A percentile compares a stretch with the other conserved stretches of the same genome.
Conservation (phyloP, 495 filamentous ascomycete genomes). For the Polyplosphaeria fusca region DNA sequence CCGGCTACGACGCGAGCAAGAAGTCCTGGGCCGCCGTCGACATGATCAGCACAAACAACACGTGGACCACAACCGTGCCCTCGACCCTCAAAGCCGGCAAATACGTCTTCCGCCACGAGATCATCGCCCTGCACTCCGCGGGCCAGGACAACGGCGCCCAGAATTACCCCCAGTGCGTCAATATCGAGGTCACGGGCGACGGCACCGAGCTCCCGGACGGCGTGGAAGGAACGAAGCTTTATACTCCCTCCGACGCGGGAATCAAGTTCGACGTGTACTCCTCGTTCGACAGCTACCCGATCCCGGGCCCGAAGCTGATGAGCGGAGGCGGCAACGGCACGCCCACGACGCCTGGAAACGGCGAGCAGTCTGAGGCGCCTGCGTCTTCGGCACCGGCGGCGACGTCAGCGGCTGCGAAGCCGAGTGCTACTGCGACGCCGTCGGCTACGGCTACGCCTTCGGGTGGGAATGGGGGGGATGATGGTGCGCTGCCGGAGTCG, state of each 20-base stretch:
- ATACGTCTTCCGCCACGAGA: conserved; percentile 32
- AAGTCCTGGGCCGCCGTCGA: conserved; percentile 27
- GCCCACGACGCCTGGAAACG: not conserved
- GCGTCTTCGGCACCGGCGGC: not conserved
- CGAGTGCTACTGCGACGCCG: conserved; percentile 4
- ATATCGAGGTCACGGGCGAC: conserved; percentile 23
- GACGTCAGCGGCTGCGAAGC: not conserved
- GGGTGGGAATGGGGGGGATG: not conserved
- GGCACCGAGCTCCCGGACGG: conserved; percentile 23
- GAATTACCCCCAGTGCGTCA: conserved; percentile 31
- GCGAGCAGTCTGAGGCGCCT: not conserved
- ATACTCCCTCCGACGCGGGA: conserved; percentile 18
- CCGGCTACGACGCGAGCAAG: conserved; percentile 1
- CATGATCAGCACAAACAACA: conserved; percentile 28
- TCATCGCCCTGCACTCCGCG: conserved; percentile 26
- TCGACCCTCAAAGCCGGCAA: conserved; percentile 19
- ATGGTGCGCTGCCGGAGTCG: not conserved
- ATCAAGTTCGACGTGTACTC: conserved; percentile 24
- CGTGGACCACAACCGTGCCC: conserved; percentile 27
- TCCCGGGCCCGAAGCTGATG: conserved; percentile 26
- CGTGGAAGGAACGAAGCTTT: conserved; percentile 10
- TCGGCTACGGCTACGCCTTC: not conserved
- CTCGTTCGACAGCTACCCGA: conserved; percentile 12
- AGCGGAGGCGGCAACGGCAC: not conserved
- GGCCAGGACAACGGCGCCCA: conserved; percentile 21